Conservation (phyloP, 805 yeast species). For the Saturnispora saitoi region DNA sequence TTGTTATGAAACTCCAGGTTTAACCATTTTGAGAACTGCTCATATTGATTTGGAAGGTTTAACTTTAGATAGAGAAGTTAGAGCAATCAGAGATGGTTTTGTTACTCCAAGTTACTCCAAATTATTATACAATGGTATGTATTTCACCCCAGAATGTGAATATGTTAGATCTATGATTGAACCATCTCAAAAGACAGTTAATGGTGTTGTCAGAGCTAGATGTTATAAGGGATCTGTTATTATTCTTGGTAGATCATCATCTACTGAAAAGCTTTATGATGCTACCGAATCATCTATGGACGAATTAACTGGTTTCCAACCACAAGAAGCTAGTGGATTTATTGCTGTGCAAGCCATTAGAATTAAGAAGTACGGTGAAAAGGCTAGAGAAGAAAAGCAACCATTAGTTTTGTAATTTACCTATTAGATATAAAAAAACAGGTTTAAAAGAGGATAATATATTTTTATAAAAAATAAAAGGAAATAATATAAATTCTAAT, state of each 20-base stretch:
- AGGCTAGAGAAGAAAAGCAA: slow-evolving; percentile 74
- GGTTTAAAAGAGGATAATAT: not conserved
- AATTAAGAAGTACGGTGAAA: slow-evolving; percentile 95
- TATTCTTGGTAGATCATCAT: slow-evolving; percentile 88
- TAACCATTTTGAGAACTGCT: slow-evolving; percentile 85
- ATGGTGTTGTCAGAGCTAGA: slow-evolving; percentile 91
- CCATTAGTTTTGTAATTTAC: slow-evolving; percentile 35
- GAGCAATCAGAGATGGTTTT: slow-evolving; percentile 92
- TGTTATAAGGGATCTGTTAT: slow-evolving; percentile 83
- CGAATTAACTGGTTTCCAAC: slow-evolving; percentile 95
- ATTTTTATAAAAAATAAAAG: not conserved
- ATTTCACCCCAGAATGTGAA: slow-evolving; percentile 98
- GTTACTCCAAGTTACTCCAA: slow-evolving; percentile 90
- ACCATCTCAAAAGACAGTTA: slow-evolving; percentile 91
- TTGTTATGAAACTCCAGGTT: slow-evolving; percentile 98
- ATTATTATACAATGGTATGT: slow-evolving; percentile 92
- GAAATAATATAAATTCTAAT: not conserved
- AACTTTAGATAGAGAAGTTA: slow-evolving; percentile 94
- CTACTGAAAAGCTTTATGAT: slow-evolving; percentile 93
- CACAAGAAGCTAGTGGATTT: slow-evolving; percentile 95
- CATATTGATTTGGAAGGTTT: slow-evolving; percentile 97
- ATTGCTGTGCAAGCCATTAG: slow-evolving; percentile 97
- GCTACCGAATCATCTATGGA: slow-evolving; percentile 99
- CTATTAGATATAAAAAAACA: not conserved
- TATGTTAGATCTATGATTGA: slow-evolving; percentile 87